A percentile compares a stretch with the other conserved stretches of the same genome.
Conservation (phyloP, 495 filamentous ascomycete genomes). For the Neurospora sp. region DNA sequence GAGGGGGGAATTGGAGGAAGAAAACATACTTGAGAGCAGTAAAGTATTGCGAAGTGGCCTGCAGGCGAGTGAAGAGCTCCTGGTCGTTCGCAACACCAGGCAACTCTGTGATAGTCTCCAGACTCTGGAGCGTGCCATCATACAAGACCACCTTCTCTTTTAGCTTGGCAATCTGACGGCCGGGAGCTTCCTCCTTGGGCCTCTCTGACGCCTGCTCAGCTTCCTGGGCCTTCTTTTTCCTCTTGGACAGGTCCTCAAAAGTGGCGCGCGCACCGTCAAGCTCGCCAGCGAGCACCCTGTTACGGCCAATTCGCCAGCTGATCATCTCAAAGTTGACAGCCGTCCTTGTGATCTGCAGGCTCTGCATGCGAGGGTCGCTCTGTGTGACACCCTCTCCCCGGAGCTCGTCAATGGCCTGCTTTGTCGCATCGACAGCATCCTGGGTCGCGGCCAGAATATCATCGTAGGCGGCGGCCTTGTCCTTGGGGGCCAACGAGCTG, state of each 20-base stretch:
- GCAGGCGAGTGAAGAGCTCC: constrained; percentile 61
- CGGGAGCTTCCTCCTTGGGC: constrained; percentile 47
- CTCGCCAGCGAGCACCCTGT: constrained; percentile 73
- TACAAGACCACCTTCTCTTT: constrained; percentile 89
- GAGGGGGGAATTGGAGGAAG: neutral
- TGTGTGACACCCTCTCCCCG: constrained; percentile 71
- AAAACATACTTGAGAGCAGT: constrained; percentile 65
- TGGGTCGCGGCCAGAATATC: constrained; percentile 83
- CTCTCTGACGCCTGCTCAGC: constrained; percentile 32
- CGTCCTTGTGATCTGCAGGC: constrained; percentile 82
- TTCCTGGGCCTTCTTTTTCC: constrained; percentile 32
- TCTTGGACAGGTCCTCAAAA: constrained; percentile 28
- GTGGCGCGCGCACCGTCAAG: constrained; percentile 62
- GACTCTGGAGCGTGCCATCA: constrained; percentile 76
- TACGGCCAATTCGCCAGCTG: constrained; percentile 89
- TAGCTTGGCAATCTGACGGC: constrained; percentile 61
- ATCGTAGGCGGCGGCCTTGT: constrained; percentile 75
- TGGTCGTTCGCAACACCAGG: constrained; percentile 86
- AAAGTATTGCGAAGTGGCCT: constrained; percentile 75
- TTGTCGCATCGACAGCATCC: constrained; percentile 88
- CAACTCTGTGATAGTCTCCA: constrained; percentile 83
- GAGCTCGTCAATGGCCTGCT: constrained; percentile 85
- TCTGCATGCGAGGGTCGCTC: constrained; percentile 81
- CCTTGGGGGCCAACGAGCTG: constrained; percentile 43
- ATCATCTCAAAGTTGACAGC: constrained; percentile 89